Evolutionary conservation across 2,329 filamentous ascomycete species (phyloP).

Genomic region (Pleoardoris graminearum): DNA sequence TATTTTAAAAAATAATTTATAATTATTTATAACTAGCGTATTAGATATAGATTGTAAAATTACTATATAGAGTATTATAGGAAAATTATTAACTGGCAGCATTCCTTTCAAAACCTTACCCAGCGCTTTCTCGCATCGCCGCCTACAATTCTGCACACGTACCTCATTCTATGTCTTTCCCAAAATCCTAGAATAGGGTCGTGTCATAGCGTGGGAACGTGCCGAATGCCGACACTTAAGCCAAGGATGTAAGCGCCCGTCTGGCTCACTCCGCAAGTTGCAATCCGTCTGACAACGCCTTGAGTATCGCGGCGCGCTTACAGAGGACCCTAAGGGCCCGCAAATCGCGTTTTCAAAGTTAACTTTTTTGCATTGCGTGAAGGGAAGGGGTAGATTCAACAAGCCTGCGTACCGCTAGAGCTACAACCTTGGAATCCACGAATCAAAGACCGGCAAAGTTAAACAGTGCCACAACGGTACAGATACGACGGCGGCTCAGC

Average conservation of each 20-base stretch:
- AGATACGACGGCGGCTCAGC: neutral
- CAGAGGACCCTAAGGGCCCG: no score
- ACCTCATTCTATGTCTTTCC: neutral
- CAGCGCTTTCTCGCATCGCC: neutral
- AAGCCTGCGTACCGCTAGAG: neutral
- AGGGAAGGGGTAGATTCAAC: no score
- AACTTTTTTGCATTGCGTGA: no score
- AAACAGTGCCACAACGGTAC: neutral
- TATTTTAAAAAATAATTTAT: no score
- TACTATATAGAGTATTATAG: no score
- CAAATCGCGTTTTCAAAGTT: no score
- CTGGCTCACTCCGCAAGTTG: neutral
- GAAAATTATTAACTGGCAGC: no score
- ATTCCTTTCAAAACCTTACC: no score
- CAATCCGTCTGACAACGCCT: constrained; percentile 2
- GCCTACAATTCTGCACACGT: neutral
- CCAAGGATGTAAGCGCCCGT: constrained; percentile 6
- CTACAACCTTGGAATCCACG: neutral
- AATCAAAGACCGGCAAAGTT: neutral
- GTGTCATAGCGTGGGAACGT: neutral
- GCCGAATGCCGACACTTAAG: neutral
- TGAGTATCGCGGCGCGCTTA: neutral
- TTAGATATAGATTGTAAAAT: no score
- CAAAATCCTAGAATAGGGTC: neutral
- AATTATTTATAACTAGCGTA: no score